Percentiles rank a stretch among this genome's conserved stretches.
These are phyloP conservation scores for Sphagnum magellanicum DNA, from an alignment of 228 moss, liverwort and hornwort genomes.

Conservation along the genomic window DNA sequence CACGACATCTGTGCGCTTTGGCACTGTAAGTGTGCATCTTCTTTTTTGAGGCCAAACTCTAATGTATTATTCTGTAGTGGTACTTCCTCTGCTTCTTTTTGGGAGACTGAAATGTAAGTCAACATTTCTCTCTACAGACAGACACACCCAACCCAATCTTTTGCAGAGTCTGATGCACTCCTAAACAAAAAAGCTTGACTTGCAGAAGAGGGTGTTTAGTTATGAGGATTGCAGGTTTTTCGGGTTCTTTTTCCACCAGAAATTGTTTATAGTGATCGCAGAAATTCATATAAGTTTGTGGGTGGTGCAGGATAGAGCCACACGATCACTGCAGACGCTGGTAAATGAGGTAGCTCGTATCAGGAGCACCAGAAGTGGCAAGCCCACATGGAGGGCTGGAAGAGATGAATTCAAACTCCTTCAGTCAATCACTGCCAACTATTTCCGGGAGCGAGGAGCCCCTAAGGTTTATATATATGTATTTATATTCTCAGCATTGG, in stretches of 20 bases:
- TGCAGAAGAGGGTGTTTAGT: too few relatives aligned
- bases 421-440: constrained; percentile 66
- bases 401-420: constrained; percentile 47
- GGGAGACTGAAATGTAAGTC: neutral
- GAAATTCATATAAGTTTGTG: too few relatives aligned
- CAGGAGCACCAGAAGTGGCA: constrained; percentile 35
- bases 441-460: constrained; percentile 86
- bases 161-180: too few relatives aligned
- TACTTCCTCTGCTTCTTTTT: neutral
- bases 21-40: constrained; percentile 41
- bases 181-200: too few relatives aligned
- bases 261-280: too few relatives aligned
- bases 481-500: neutral
- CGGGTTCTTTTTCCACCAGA: too few relatives aligned
- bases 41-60: neutral
- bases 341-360: constrained; percentile 51
- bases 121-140: neutral
- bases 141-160: too few relatives aligned
- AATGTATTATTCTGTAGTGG: neutral
- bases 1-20: constrained; percentile 60
- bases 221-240: too few relatives aligned
- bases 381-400: constrained; percentile 45
- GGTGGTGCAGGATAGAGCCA: constrained; percentile 63
- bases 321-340: constrained; percentile 55
- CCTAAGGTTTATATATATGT: constrained; percentile 35